Percentiles rank a stretch among this genome's conserved stretches.
phyloP scores from a whole-genome alignment of 306 rosid species.

The Casuarina glauca region DNA sequence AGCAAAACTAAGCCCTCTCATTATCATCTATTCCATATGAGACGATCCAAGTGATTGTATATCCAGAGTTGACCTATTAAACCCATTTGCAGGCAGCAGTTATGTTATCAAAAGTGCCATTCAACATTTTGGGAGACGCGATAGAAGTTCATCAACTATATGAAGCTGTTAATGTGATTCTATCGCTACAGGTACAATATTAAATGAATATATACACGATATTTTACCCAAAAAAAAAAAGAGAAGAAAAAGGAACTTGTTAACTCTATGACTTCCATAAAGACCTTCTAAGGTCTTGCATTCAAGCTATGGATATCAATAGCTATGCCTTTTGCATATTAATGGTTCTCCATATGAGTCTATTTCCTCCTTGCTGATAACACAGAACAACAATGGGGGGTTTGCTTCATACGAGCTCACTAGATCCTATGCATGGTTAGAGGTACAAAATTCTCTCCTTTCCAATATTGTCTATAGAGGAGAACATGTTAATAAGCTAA shows the following conservation, averaged over 20 bases:
- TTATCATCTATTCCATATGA: too few species aligned
- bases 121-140: slow-evolving; percentile 48
- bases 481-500: not conserved
- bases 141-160: slow-evolving; percentile 34
- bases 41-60: too few species aligned
- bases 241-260: too few species aligned
- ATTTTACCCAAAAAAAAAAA: too few species aligned
- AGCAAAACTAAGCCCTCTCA: too few species aligned
- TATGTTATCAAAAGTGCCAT: slow-evolving; percentile 56
- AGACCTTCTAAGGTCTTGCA: too few species aligned
- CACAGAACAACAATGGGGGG: slow-evolving; percentile 70
- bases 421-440: slow-evolving; percentile 71
- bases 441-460: slow-evolving; percentile 40
- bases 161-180: slow-evolving; percentile 57
- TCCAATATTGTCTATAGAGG: not conserved
- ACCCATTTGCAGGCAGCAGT: slow-evolving; percentile 44
- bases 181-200: slow-evolving; percentile 65
- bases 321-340: slow-evolving; percentile 5
- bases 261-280: too few species aligned
- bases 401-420: slow-evolving; percentile 87
- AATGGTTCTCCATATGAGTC: not conserved
- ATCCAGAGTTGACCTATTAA: too few species aligned
- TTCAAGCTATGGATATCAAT: not conserved
- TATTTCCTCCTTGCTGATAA: not conserved
- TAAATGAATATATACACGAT: too few species aligned